Evolutionary conservation across 805 yeast genomes (phyloP).

Genomic region (Saccharomycopsis fibuligera): DNA sequence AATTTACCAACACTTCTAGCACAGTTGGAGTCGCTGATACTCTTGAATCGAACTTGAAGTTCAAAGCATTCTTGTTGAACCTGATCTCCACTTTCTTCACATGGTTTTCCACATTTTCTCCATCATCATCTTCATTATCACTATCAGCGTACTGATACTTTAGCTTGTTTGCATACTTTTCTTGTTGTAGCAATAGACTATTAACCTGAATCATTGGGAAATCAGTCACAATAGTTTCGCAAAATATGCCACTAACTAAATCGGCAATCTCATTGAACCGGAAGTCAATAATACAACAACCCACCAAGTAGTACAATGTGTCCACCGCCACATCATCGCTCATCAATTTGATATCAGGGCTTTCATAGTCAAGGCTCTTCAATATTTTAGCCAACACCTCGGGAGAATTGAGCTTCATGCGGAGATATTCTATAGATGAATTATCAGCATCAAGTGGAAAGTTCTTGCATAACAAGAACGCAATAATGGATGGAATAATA

Average conservation of each 20-base stretch:
- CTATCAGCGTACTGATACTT: background rate
- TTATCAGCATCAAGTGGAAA: background rate
- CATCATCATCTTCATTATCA: conserved; percentile 11
- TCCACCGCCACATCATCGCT: conserved; percentile 48
- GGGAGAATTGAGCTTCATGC: conserved; percentile 37
- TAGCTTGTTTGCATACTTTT: too few species aligned
- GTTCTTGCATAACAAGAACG: conserved; percentile 7
- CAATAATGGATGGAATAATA: background rate
- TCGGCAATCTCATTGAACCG: conserved; percentile 65
- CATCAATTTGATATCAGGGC: conserved; percentile 24
- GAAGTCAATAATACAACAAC: conserved; percentile 70
- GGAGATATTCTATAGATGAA: conserved; percentile 37
- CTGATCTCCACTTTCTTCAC: conserved; percentile 39
- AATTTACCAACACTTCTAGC: conserved; percentile 72
- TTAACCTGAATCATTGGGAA: conserved; percentile 46
- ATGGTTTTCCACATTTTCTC: too few species aligned
- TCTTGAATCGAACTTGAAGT: conserved; percentile 57
- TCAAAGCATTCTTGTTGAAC: conserved; percentile 49
- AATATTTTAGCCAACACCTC: conserved; percentile 31
- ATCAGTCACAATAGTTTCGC: conserved; percentile 51
- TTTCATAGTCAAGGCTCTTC: conserved; percentile 21
- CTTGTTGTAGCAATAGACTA: too few species aligned
- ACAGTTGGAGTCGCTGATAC: conserved; percentile 77
- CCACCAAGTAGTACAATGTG: conserved; percentile 52
- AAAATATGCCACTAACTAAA: conserved; percentile 63